A percentile compares a stretch with the other conserved stretches of the same genome.
Evolutionary conservation across 1,139 yeast genomes (phyloP).

Genomic region (Blastobotrys petasosporus): DNA sequence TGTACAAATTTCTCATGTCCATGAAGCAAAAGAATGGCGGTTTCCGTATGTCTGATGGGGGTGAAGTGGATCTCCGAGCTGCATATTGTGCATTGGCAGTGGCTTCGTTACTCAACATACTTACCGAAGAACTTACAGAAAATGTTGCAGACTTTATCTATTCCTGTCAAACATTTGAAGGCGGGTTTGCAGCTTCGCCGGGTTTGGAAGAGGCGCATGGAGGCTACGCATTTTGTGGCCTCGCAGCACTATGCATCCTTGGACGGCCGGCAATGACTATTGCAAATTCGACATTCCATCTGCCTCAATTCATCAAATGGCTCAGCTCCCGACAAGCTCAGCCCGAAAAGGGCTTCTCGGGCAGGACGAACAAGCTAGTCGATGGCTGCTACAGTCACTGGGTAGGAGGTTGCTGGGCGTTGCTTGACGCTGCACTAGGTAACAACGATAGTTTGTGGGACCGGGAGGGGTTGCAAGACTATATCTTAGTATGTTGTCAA

Average conservation of each 20-base stretch:
- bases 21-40: constrained; percentile 70
- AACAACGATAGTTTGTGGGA: constrained; percentile 35
- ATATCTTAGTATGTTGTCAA: constrained; percentile 75
- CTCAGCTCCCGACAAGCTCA: constrained; percentile 58
- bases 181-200: constrained; percentile 86
- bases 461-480: constrained; percentile 54
- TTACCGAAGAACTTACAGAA: constrained; percentile 54
- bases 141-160: constrained; percentile 58
- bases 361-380: constrained; percentile 86
- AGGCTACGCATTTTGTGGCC: constrained; percentile 88
- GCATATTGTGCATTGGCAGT: constrained; percentile 80
- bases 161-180: constrained; percentile 84
- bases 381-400: constrained; percentile 96
- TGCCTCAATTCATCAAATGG: constrained; percentile 47
- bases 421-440: constrained; percentile 50
- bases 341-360: constrained; percentile 80
- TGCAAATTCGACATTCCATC: constrained; percentile 22
- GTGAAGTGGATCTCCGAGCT: constrained; percentile 84
- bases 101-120: constrained; percentile 58
- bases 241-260: constrained; percentile 60
- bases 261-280: constrained; percentile 34
- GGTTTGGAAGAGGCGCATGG: constrained; percentile 86
- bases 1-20: constrained; percentile 60
- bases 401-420: constrained; percentile 76
- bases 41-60: constrained; percentile 65